Conservation (phyloP, 2,329 filamentous ascomycete species). For the Raffaelea arxii region DNA sequence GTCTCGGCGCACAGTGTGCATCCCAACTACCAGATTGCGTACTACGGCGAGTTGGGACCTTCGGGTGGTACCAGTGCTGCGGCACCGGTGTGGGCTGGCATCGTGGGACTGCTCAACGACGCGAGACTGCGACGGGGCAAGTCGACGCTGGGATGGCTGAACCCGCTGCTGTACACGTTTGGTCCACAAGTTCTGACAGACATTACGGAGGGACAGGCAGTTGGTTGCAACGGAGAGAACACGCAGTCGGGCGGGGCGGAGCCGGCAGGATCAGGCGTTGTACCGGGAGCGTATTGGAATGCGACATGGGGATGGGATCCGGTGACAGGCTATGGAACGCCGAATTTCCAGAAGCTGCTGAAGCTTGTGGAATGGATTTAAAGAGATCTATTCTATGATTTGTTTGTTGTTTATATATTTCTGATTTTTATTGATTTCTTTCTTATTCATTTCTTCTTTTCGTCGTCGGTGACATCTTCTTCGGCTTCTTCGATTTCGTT, state of each 20-base stretch:
- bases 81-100: constrained; percentile 50
- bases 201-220: constrained; percentile 22
- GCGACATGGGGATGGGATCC: constrained; percentile 15
- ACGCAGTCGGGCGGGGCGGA: constrained; percentile 24
- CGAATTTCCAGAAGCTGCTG: constrained; percentile 13
- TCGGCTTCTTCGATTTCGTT: constrained; percentile 8
- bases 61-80: constrained; percentile 39
- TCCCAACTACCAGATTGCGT: constrained; percentile 21
- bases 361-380: constrained; percentile 7
- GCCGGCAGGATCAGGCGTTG: constrained; percentile 28
- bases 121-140: constrained; percentile 45
- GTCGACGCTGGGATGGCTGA: constrained; percentile 47
- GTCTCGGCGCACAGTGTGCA: constrained; percentile 16
- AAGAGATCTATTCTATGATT: neutral
- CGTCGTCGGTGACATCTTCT: constrained; percentile 7
- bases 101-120: constrained; percentile 57
- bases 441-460: constrained; percentile 1
- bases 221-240: constrained; percentile 22
- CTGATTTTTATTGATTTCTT: neutral
- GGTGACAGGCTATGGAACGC: constrained; percentile 13
- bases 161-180: constrained; percentile 47
- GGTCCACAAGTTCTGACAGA: constrained; percentile 23
- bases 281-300: constrained; percentile 12
- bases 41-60: constrained; percentile 16
- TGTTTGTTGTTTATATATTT: neutral